Evolutionary conservation across 1,139 yeast species (phyloP).

Genomic region (Kodamaea anthophila): DNA sequence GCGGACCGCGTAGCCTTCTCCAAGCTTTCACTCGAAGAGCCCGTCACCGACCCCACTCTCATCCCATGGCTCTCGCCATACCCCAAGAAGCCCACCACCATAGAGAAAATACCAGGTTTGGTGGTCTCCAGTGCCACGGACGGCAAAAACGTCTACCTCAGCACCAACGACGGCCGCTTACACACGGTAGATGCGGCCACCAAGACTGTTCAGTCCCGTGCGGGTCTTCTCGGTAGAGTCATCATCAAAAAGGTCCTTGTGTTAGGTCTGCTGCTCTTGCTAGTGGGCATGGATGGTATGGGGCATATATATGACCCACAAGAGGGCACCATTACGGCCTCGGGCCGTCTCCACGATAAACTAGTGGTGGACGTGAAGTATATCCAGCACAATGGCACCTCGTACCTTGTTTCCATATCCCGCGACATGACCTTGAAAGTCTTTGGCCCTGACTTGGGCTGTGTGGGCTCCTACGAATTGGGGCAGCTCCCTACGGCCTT

Average conservation of each 20-base stretch:
- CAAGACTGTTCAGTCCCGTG: slow-evolving; percentile 10
- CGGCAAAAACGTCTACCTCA: slow-evolving; percentile 12
- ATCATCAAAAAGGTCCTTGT: slow-evolving; percentile 30
- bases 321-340: slow-evolving; percentile 5
- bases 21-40: slow-evolving; percentile 13
- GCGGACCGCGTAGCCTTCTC: slow-evolving; percentile 42
- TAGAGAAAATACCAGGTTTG: slow-evolving; percentile 15
- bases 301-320: slow-evolving; percentile 14
- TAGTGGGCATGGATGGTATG: slow-evolving; percentile 40
- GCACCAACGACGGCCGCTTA: slow-evolving; percentile 24
- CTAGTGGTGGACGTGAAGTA: slow-evolving; percentile 28
- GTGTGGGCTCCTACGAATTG: slow-evolving; percentile 4
- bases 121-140: slow-evolving; percentile 19
- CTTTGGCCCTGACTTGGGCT: slow-evolving; percentile 1
- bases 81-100: slow-evolving; percentile 14
- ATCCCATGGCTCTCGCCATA: slow-evolving; percentile 29
- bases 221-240: slow-evolving; percentile 17
- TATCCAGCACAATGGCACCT: slow-evolving; percentile 13
- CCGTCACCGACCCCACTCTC: slow-evolving; percentile 8
- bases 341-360: slow-evolving; percentile 24
- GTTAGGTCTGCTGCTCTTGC: slow-evolving; percentile 11
- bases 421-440: slow-evolving; percentile 50
- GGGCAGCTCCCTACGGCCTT: slow-evolving; percentile 31
- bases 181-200: slow-evolving; percentile 14
- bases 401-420: slow-evolving; percentile 52